Base-by-base conservation (phyloP, 2,329 filamentous ascomycete species). In the Leptographium lundbergii region DNA sequence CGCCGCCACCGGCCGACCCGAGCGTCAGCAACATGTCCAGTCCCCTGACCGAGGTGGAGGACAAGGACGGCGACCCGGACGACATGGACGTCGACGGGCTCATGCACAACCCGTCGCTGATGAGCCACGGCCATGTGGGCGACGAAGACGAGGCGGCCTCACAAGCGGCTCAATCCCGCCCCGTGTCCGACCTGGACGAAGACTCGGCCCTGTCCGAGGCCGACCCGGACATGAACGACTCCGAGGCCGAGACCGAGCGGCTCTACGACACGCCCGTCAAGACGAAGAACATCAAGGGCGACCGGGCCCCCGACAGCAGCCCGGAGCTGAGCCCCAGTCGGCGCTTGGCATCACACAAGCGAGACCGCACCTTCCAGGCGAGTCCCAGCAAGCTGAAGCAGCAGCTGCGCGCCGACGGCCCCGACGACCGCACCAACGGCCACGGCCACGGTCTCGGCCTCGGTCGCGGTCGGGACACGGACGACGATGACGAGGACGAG, bases 221-320 rank as follows among this genome's bases (percentile, higher is more conserved):
- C 59, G 74, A 75, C 60, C 58, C 61, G 13, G 63, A 77, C 51
- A 48, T 74, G 65, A 81, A 84, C 67, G 82, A 82, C 70, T 86
- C 91, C 4, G 92, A 97, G 72, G 92, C 92, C 39, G 92, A 96
- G 73, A 97, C 92, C 1, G 91, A 96, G 73, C 86, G 94, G 61
- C 80, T 99, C 61, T 94, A 94, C 68, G 85, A 88, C 68, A 95
- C 90, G n/a, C 91, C 91, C 22, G 82, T 84, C 63, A 88, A 79
- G 61, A 66, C 67, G 17, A 70, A 67, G 78, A 63, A 63, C 53
- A 62, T 66, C 51, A 67, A 60, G 17, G 57, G 60, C 48, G 53
- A 65, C 61, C 65, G 63, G 57, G 63, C 64, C 10, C 56, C 63
- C 6, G 65, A 67, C 73, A 79, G 67, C 78, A 84, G 64, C 79